Evolutionary conservation across 345 rosid species (phyloP).

Genomic region (Brassica juncea): DNA sequence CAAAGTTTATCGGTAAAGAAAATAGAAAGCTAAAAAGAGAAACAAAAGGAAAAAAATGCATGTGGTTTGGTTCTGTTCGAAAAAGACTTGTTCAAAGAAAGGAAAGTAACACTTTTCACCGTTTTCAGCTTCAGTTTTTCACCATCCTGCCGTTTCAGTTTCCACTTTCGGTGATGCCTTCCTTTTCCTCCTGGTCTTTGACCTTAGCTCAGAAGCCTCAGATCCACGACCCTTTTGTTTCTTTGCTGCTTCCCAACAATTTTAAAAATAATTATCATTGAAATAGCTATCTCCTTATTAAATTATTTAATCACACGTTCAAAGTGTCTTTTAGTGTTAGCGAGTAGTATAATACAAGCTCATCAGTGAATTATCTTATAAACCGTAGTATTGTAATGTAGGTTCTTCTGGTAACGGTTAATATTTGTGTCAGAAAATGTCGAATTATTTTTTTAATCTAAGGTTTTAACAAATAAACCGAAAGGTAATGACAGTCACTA

Average conservation of each 20-base stretch:
- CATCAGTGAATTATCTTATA: not conserved
- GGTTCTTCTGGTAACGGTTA: not conserved
- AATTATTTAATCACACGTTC: not conserved
- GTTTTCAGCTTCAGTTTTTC: not conserved
- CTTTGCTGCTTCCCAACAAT: not conserved
- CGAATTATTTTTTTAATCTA: not conserved
- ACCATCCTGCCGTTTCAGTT: not conserved
- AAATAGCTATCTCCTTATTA: not conserved
- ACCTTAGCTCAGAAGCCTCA: not conserved
- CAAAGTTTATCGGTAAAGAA: not conserved
- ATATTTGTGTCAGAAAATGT: not conserved
- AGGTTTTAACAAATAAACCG: not conserved
- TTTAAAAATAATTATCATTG: not conserved
- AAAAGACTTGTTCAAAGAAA: not conserved
- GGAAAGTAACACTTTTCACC: conserved; percentile 1
- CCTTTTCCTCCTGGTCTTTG: not conserved
- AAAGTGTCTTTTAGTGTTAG: not conserved
- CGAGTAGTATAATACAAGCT: not conserved
- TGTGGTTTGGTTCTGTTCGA: not conserved
- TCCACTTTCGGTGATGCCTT: not conserved
- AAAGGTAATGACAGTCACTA: not conserved
- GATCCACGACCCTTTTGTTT: not conserved
- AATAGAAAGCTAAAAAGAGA: not conserved
- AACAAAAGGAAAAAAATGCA: not conserved
- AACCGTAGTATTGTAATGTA: not conserved